phyloP scores from a whole-genome alignment of 2,329 filamentous ascomycete genomes.

The Triangularia setosa region DNA sequence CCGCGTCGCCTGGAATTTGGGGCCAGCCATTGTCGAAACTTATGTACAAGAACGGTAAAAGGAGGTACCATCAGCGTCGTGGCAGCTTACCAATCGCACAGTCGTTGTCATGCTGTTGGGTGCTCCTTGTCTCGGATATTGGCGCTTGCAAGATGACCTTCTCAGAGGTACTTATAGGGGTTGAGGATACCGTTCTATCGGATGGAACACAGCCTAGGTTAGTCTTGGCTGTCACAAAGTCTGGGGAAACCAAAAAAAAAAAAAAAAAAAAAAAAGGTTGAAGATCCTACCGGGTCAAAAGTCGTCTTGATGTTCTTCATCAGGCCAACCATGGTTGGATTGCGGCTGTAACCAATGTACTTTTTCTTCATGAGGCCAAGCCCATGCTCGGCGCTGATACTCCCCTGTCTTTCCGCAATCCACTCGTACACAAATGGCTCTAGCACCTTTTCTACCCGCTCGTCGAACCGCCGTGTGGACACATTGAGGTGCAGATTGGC shows the following conservation, averaged over 20 bases:
- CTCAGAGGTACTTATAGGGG: conserved; percentile 89
- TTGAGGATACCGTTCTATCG: conserved; percentile 94
- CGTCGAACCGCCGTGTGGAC: conserved; percentile 75
- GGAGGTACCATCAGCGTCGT: neutral
- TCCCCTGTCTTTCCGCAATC: conserved; percentile 82
- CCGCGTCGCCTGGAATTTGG: conserved; percentile 1
- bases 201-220: conserved; percentile 11
- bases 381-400: conserved; percentile 95
- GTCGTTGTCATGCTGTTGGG: neutral
- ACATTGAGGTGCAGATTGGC: conserved; percentile 94
- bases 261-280: neutral
- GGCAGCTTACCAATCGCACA: neutral
- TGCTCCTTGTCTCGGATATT: neutral
- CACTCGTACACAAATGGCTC: conserved; percentile 98
- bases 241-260: neutral
- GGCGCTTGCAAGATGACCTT: neutral
- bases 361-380: conserved; percentile 93
- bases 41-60: conserved; percentile 12
- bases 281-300: conserved; percentile 78
- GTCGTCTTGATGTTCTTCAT: conserved; percentile 95
- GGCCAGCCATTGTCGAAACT: neutral
- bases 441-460: conserved; percentile 77
- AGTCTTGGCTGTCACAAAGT: neutral
- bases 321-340: conserved; percentile 76
- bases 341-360: conserved; percentile 89